A percentile compares a stretch with the other conserved stretches of the same genome.
Conservation (phyloP, 345 rosid genomes). For the Citrus reticulata region DNA sequence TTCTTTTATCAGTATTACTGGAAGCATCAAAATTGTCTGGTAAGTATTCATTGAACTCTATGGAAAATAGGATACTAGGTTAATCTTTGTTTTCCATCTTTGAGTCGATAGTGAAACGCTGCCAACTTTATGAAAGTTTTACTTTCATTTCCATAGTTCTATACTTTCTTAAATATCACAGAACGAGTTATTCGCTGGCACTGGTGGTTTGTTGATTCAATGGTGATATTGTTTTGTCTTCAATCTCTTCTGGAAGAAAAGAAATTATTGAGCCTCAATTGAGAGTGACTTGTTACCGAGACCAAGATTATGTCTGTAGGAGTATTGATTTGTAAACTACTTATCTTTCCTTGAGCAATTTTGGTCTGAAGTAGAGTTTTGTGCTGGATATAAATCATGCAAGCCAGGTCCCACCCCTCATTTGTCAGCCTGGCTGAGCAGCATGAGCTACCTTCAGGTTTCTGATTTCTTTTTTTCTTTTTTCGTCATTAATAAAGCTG, state of each 20-base stretch:
- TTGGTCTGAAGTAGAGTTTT: background rate
- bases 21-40: background rate
- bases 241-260: background rate
- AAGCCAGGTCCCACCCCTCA: background rate
- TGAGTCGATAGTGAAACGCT: background rate
- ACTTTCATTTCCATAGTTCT: background rate
- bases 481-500: too few relatives aligned
- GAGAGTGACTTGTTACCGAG: background rate
- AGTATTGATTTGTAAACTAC: background rate
- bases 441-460: background rate
- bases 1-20: background rate
- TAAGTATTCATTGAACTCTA: background rate
- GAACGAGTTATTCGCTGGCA: background rate
- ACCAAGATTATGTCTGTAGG: background rate
- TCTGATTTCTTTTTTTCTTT: background rate
- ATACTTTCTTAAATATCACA: background rate
- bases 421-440: background rate
- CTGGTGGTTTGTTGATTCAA: background rate
- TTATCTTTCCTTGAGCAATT: background rate
- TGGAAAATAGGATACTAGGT: background rate
- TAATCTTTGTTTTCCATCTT: background rate
- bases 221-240: background rate
- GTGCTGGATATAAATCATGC: background rate
- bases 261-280: background rate
- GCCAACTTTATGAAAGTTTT: background rate